Evolutionary conservation across 2,329 filamentous ascomycete genomes (phyloP).

Genomic region (Claviceps sp.): DNA sequence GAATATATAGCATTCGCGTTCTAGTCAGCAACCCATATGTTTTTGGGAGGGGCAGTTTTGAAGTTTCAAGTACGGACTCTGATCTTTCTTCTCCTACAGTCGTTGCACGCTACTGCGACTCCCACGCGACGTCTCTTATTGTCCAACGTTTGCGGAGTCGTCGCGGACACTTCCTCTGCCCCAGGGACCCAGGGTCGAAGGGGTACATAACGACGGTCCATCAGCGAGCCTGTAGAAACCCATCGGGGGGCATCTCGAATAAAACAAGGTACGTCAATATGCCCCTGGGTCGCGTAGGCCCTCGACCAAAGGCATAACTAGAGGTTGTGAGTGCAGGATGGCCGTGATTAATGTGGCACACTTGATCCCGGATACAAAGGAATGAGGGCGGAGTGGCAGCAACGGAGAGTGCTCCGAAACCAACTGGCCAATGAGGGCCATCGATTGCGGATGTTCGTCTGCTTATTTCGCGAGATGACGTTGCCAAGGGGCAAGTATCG

Average conservation of each 20-base stretch:
- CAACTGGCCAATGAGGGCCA: not conserved
- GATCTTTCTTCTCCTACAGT: conserved; percentile 12
- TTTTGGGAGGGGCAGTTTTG: too few species aligned
- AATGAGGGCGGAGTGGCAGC: not conserved
- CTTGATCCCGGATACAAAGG: not conserved
- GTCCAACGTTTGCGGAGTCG: not conserved
- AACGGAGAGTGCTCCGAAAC: not conserved
- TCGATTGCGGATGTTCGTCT: not conserved
- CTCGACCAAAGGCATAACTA: not conserved
- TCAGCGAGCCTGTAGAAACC: not conserved
- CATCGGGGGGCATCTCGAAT: too few species aligned
- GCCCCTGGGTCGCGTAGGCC: not conserved
- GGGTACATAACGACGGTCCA: conserved; percentile 5
- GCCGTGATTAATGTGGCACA: not conserved
- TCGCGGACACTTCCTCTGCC: not conserved
- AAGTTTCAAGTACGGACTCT: conserved; percentile 7
- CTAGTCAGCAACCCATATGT: not conserved
- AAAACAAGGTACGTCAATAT: not conserved
- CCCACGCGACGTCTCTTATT: conserved; percentile 12
- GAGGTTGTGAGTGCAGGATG: not conserved
- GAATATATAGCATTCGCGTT: not conserved
- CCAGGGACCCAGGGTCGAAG: not conserved
- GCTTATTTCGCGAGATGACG: not conserved
- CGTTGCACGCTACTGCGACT: conserved; percentile 13
- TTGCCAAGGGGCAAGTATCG: too few species aligned